Conservation (phyloP, 768 basidiomycete species). For the Pluteus cervinus region DNA sequence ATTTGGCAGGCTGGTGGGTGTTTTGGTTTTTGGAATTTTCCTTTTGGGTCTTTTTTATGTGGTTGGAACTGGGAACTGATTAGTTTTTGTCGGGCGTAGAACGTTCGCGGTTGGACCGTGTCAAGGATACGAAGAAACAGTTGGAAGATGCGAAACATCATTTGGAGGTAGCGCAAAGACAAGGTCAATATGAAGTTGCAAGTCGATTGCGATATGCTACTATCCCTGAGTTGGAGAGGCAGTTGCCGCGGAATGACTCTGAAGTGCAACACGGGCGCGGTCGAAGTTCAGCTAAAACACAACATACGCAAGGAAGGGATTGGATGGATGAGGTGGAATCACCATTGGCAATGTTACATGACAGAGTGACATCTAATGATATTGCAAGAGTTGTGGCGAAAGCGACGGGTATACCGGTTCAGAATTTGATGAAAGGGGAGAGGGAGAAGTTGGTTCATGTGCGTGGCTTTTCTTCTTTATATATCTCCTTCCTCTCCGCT, state of each 20-base stretch:
- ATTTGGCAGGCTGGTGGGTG: conserved; percentile 70
- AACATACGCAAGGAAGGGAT: too few species aligned
- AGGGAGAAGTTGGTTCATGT: conserved; percentile 86
- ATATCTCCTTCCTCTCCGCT: neutral
- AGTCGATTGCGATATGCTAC: conserved; percentile 78
- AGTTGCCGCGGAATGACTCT: conserved; percentile 62
- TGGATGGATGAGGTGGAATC: conserved; percentile 41
- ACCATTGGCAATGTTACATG: conserved; percentile 67
- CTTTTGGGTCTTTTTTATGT: neutral
- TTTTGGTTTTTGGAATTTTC: neutral
- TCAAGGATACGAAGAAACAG: conserved; percentile 66
- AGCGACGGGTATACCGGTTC: conserved; percentile 86
- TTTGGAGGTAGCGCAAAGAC: conserved; percentile 82
- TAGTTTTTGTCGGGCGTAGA: conserved; percentile 31
- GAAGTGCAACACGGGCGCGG: conserved; percentile 24
- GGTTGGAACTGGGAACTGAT: neutral
- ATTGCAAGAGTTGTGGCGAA: conserved; percentile 86
- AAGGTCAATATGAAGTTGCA: conserved; percentile 82
- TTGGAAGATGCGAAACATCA: conserved; percentile 82
- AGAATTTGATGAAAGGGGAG: conserved; percentile 85
- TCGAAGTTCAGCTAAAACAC: too few species aligned
- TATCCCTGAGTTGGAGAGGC: conserved; percentile 74
- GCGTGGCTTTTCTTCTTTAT: conserved; percentile 19
- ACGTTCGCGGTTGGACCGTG: conserved; percentile 58
- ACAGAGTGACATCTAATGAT: conserved; percentile 84